phyloP scores from a whole-genome alignment of 768 basidiomycete species.

The Russula brevipes region DNA sequence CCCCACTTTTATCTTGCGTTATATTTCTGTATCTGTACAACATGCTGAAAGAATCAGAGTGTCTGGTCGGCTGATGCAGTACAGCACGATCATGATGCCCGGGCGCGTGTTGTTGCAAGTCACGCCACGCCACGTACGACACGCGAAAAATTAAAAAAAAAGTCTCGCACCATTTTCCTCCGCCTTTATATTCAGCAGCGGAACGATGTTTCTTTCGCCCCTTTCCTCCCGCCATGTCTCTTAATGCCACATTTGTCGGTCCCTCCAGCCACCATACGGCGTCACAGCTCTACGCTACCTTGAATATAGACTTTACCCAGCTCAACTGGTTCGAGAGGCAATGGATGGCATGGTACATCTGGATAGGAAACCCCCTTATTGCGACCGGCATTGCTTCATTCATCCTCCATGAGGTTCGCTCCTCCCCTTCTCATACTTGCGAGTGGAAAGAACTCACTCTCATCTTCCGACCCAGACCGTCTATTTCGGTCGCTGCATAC shows the following conservation, averaged over 20 bases:
- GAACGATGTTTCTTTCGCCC: background rate
- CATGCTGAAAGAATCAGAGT: conserved; percentile 11
- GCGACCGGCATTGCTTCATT: conserved; percentile 95
- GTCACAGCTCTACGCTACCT: conserved; percentile 48
- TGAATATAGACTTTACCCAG: conserved; percentile 52
- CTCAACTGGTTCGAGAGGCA: conserved; percentile 68
- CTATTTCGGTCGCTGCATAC: conserved; percentile 93
- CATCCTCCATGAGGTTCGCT: conserved; percentile 83
- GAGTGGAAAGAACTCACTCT: background rate
- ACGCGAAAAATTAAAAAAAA: background rate
- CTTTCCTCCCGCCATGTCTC: conserved; percentile 21
- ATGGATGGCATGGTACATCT: conserved; percentile 85
- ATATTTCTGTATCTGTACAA: conserved; percentile 20
- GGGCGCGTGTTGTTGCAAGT: no score
- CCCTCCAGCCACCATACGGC: conserved; percentile 28
- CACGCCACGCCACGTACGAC: background rate
- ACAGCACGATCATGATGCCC: no score
- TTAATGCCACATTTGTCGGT: conserved; percentile 18
- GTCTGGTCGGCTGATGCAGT: background rate
- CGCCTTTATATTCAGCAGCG: background rate
- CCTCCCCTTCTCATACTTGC: background rate
- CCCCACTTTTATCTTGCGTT: conserved; percentile 17
- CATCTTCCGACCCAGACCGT: conserved; percentile 53
- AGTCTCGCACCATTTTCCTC: conserved; percentile 17
- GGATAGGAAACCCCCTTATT: conserved; percentile 81